Base-by-base conservation (phyloP, 176 grass and related monocot genomes). In the Guadua angustifolia region DNA sequence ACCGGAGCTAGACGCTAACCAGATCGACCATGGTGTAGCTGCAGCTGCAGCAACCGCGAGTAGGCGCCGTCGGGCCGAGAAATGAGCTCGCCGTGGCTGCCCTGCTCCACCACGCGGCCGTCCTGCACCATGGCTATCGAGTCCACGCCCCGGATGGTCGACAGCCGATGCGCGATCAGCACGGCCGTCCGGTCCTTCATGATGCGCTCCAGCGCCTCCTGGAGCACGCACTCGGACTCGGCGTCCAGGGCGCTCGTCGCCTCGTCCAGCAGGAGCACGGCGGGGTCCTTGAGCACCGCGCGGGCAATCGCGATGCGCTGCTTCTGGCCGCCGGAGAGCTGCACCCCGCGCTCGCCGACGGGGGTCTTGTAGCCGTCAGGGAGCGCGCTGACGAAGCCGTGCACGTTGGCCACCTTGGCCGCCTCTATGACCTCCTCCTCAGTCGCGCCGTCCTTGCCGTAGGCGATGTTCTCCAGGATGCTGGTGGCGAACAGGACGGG, bases 231-330 rank as follows among this genome's bases (percentile, higher is more conserved):
- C 79, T 97, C 94, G 0, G 92, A 95, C 85, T 98, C 95, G 0
- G 93, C 93, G 73, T 95, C 95, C 71, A 98, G 86, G 5, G 95
- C 95, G 62, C 95, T 98, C 1, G 95, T 98, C 33, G 95, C 95
- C 91, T 98, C 95, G 38, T 98, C 95, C 69, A 98, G 89, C 56
- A 98, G 92, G 4, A 97, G 88, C 65, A 97, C 76, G 7, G 92
- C 81, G 25, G 92, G 92, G 66, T 97, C 90, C 86, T 97, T 97
- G 79, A 97, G 90, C 85, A 97, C 94, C 0, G 92, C 90, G 50
- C 94, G 79, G 18, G 92, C 92, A 44, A 97, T 97, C 7, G 94
- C 92, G 65, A 97, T 97, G n/a, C 94, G 81, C 85, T 94, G 92
- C 83, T 94, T 97, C 88, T 94, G 94, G 15, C 94, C 92, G 0